Percentiles rank a stretch among this genome's conserved stretches.
phyloP scores from a whole-genome alignment of 1,284 basidiomycete species.

The Cystobasidium pallidum region DNA sequence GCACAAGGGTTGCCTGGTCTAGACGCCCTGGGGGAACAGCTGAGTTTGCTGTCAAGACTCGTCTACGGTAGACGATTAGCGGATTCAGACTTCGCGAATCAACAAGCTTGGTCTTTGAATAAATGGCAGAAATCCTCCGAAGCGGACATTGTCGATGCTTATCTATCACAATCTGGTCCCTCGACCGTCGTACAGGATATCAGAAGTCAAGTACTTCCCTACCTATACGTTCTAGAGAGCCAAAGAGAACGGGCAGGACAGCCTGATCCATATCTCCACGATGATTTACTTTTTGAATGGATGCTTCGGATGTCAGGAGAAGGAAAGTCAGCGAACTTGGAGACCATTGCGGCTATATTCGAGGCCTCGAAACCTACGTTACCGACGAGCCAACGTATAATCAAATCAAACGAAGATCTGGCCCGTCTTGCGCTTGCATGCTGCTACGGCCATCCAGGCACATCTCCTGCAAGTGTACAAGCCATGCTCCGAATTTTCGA shows the following conservation, averaged over 20 bases:
- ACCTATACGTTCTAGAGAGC: conserved; percentile 84
- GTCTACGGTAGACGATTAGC: conserved; percentile 73
- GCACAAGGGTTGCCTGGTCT: conserved; percentile 75
- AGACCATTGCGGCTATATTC: conserved; percentile 73
- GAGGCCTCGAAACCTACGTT: conserved; percentile 87
- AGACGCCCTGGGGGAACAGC: conserved; percentile 84
- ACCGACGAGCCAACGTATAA: conserved; percentile 67
- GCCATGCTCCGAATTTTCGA: conserved; percentile 90
- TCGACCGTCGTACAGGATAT: conserved; percentile 71
- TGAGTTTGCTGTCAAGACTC: conserved; percentile 78
- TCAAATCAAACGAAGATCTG: conserved; percentile 79
- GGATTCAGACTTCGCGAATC: conserved; percentile 48
- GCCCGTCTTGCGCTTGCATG: conserved; percentile 81
- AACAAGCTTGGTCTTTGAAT: conserved; percentile 66
- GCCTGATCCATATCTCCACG: conserved; percentile 67
- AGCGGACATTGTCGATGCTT: conserved; percentile 69
- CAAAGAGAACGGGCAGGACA: conserved; percentile 75
- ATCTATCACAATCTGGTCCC: conserved; percentile 71
- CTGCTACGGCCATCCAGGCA: conserved; percentile 72
- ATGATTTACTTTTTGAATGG: conserved; percentile 72
- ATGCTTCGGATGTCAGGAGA: conserved; percentile 62
- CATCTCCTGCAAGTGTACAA: conserved; percentile 69
- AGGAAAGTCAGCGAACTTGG: conserved; percentile 61
- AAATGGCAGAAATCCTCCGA: conserved; percentile 72
- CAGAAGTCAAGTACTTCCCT: conserved; percentile 77